A percentile compares a stretch with the other conserved stretches of the same genome.
These are phyloP conservation scores for Arabidopsis suecica DNA, from an alignment of 345 rosid genomes.

Conservation along the genomic window DNA sequence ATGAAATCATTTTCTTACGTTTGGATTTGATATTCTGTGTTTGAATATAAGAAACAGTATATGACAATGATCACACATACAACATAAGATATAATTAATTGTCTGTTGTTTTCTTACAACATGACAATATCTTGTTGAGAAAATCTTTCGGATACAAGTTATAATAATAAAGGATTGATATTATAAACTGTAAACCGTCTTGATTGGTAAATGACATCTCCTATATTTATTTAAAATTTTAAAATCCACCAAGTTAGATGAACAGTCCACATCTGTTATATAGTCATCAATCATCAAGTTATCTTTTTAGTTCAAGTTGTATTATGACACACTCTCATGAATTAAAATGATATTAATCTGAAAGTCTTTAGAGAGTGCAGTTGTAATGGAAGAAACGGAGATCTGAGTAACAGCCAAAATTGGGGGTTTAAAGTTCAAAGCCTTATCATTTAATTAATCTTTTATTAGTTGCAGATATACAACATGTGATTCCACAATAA, in stretches of 20 bases:
- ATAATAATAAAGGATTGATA: not conserved
- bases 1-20: not conserved
- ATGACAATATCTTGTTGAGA: not conserved
- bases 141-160: not conserved
- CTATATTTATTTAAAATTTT: not conserved
- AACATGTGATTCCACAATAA: constrained; percentile 20
- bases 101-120: not conserved
- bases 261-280: constrained; percentile 35
- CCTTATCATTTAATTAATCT: no score
- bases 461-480: constrained; percentile 24
- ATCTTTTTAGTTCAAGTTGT: constrained; percentile 3
- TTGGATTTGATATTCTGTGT: not conserved
- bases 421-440: not conserved
- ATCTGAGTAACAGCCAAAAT: not conserved
- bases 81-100: not conserved
- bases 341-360: not conserved
- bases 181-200: constrained; percentile 4
- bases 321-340: not conserved
- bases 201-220: constrained; percentile 12
- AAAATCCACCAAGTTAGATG: constrained; percentile 17
- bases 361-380: not conserved
- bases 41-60: not conserved
- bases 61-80: not conserved
- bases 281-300: constrained; percentile 28
- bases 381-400: not conserved